Conservation (phyloP, 805 yeast species). For the Alloascoidea hylecoeti region DNA sequence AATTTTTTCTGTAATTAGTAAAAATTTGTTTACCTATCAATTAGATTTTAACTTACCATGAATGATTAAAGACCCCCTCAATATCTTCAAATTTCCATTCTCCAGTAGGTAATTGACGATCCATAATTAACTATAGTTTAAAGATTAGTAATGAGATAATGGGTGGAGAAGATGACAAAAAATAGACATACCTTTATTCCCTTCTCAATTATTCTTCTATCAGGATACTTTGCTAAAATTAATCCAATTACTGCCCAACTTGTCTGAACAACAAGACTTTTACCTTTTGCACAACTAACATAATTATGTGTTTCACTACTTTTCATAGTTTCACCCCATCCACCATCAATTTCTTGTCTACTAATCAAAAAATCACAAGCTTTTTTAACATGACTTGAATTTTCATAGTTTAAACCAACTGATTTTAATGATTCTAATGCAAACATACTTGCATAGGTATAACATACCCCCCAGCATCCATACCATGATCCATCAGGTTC, state of each 20-base stretch:
- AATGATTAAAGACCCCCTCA: constrained; percentile 95
- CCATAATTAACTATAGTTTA: constrained; percentile 40
- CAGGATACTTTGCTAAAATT: constrained; percentile 69
- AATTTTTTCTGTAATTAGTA: constrained; percentile 5
- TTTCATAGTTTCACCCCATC: constrained; percentile 95
- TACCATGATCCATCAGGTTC: constrained; percentile 88
- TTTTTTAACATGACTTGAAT: constrained; percentile 42
- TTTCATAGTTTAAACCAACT: constrained; percentile 47
- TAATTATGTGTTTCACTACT: constrained; percentile 73
- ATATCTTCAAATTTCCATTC: constrained; percentile 76
- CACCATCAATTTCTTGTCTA: constrained; percentile 79
- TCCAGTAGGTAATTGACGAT: constrained; percentile 59
- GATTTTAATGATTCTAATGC: constrained; percentile 85
- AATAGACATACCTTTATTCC: constrained; percentile 30
- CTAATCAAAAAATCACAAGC: constrained; percentile 80
- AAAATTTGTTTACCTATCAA: not conserved
- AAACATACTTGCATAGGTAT: constrained; percentile 94
- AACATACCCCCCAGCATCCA: constrained; percentile 97
- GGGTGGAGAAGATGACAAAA: too few relatives aligned
- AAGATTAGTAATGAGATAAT: not conserved
- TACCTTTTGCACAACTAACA: constrained; percentile 44
- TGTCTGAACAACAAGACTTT: constrained; percentile 73
- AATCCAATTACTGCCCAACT: constrained; percentile 87
- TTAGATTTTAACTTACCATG: constrained; percentile 18
- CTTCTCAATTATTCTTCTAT: constrained; percentile 38